Evolutionary conservation across 2,329 filamentous ascomycete species (phyloP).

Genomic region (Chaetothyriales sp.): DNA sequence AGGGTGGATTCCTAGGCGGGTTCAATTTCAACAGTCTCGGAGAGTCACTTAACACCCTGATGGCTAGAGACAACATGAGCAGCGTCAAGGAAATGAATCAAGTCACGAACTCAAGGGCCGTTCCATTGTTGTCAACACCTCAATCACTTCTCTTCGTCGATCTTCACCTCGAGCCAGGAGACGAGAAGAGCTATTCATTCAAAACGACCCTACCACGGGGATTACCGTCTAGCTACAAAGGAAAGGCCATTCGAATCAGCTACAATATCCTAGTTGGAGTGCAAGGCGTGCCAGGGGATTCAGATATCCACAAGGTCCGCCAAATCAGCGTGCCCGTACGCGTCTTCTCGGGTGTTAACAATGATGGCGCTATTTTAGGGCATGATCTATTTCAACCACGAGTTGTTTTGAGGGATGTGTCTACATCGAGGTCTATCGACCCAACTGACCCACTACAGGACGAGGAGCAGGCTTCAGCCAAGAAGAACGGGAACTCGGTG

Average conservation of each 20-base stretch:
- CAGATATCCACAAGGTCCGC: conserved; percentile 63
- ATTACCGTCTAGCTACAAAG: conserved; percentile 79
- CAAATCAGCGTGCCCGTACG: conserved; percentile 90
- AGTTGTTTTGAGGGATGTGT: conserved; percentile 73
- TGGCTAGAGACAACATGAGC: conserved; percentile 78
- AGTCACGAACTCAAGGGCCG: conserved; percentile 67
- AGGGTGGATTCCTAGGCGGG: conserved; percentile 63
- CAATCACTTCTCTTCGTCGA: conserved; percentile 96
- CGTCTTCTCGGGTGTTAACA: conserved; percentile 83
- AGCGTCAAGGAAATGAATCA: conserved; percentile 93
- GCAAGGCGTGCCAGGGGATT: conserved; percentile 60
- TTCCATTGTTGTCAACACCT: conserved; percentile 85
- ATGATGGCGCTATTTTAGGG: conserved; percentile 71
- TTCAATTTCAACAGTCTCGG: conserved; percentile 83
- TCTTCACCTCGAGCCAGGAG: conserved; percentile 69
- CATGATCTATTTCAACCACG: conserved; percentile 94
- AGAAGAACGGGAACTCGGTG: conserved; percentile 27
- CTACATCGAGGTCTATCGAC: conserved; percentile 47
- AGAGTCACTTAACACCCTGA: conserved; percentile 71
- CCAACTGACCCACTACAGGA: conserved; percentile 32
- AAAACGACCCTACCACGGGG: conserved; percentile 73
- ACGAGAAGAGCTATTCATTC: conserved; percentile 79
- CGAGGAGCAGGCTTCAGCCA: conserved; percentile 57
- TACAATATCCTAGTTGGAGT: conserved; percentile 89
- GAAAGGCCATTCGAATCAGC: conserved; percentile 80